Evolutionary conservation across 495 filamentous ascomycete genomes (phyloP).

Genomic region (Neurospora sp.): DNA sequence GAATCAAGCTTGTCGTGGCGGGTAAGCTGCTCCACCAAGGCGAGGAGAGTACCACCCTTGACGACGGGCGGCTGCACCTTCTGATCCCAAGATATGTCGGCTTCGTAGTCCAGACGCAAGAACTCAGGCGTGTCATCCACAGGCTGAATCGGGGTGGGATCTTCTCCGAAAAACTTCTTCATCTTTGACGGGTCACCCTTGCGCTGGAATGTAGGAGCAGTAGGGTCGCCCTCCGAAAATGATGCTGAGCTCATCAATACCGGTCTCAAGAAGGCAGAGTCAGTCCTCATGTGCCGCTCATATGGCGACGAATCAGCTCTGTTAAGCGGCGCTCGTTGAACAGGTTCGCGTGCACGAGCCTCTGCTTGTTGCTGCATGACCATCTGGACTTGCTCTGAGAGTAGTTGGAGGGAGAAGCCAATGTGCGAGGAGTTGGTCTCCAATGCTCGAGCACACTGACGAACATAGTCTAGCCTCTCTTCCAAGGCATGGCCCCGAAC

Average conservation of each 20-base stretch:
- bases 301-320: conserved; percentile 37
- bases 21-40: conserved; percentile 91
- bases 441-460: conserved; percentile 62
- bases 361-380: conserved; percentile 34
- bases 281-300: conserved; percentile 36
- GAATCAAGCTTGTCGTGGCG: conserved; percentile 91
- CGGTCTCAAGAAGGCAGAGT: conserved; percentile 33
- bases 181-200: conserved; percentile 72
- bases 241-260: conserved; percentile 48
- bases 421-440: conserved; percentile 82
- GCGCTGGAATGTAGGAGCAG: conserved; percentile 44
- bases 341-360: conserved; percentile 23
- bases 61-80: conserved; percentile 63
- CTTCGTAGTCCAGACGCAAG: conserved; percentile 79
- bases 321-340: conserved; percentile 28
- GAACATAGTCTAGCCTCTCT: conserved; percentile 69
- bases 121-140: conserved; percentile 74
- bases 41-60: conserved; percentile 80
- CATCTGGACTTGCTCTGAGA: conserved; percentile 64
- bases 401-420: conserved; percentile 73
- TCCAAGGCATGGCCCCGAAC: conserved; percentile 86
- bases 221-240: conserved; percentile 53
- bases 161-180: conserved; percentile 81
- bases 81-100: conserved; percentile 78
- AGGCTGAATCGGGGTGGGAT: conserved; percentile 44